Conservation (phyloP, 1,139 yeast species). For the Blastobotrys petasosporus region DNA sequence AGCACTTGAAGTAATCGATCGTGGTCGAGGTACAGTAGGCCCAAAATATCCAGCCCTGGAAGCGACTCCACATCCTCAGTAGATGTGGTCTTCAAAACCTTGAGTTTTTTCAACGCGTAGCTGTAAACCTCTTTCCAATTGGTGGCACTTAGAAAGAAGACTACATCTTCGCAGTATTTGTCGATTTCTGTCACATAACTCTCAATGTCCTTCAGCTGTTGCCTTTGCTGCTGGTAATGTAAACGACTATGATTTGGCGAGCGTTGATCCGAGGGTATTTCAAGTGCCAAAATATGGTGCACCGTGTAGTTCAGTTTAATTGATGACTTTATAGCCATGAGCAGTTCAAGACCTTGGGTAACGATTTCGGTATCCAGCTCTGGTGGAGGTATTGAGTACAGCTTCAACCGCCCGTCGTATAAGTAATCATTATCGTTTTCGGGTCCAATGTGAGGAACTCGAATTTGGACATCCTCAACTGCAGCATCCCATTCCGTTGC, state of each 20-base stretch:
- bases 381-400: conserved; percentile 31
- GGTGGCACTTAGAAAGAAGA: conserved; percentile 50
- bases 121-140: conserved; percentile 42
- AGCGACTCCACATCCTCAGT: conserved; percentile 30
- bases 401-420: conserved; percentile 19
- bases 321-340: conserved; percentile 27
- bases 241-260: conserved; percentile 4
- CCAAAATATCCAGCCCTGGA: conserved; percentile 48
- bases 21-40: conserved; percentile 44
- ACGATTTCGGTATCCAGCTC: conserved; percentile 25
- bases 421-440: conserved; percentile 23
- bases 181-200: conserved; percentile 39
- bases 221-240: conserved; percentile 1
- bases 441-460: conserved; percentile 15
- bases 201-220: background rate
- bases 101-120: conserved; percentile 22
- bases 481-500: conserved; percentile 31
- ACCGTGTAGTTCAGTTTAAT: conserved; percentile 23
- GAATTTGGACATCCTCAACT: conserved; percentile 4
- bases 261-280: conserved; percentile 14
- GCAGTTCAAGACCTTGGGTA: conserved; percentile 24
- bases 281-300: conserved; percentile 18
- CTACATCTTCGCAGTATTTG: conserved; percentile 39
- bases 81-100: conserved; percentile 30
- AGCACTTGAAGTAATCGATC: conserved; percentile 38